phyloP scores from a whole-genome alignment of 2,329 filamentous ascomycete species.

The Aspergillus fischeri region DNA sequence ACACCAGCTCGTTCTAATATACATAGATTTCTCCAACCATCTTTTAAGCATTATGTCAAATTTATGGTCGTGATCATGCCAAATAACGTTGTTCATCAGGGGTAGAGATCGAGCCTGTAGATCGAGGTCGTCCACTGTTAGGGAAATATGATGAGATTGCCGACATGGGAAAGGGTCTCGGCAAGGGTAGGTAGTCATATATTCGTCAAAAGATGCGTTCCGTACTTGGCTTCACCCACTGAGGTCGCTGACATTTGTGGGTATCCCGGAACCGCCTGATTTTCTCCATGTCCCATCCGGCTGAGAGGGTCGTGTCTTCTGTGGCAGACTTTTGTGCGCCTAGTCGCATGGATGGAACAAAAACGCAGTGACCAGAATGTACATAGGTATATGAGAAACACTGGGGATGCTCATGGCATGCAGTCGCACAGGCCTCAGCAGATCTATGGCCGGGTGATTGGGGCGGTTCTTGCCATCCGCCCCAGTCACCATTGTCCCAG shows the following conservation, averaged over 20 bases:
- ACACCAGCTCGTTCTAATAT: no score
- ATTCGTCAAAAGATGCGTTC: background rate
- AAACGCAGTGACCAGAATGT: conserved; percentile 18
- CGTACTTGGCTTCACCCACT: background rate
- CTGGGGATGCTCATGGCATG: conserved; percentile 20
- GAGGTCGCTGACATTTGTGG: conserved; percentile 14
- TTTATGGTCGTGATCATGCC: no score
- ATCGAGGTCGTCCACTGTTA: no score
- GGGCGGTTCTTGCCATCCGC: conserved; percentile 24
- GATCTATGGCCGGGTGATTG: conserved; percentile 26
- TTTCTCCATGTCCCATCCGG: conserved; percentile 27
- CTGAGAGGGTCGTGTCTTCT: conserved; percentile 10
- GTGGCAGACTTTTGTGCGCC: conserved; percentile 14
- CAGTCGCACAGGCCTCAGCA: conserved; percentile 23
- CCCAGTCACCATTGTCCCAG: conserved; percentile 37
- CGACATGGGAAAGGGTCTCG: no score
- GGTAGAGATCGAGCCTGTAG: no score
- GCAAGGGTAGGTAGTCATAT: no score
- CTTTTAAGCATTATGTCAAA: no score
- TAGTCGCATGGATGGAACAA: conserved; percentile 21
- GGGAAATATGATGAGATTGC: no score
- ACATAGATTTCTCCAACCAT: no score
- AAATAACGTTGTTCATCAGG: no score
- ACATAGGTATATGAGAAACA: conserved; percentile 27
- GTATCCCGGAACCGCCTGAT: conserved; percentile 17